These are phyloP conservation scores for Jimgerdemannia flammicorona DNA, from an alignment of 192 early-diverging fungal genomes.

Conservation along the genomic window DNA sequence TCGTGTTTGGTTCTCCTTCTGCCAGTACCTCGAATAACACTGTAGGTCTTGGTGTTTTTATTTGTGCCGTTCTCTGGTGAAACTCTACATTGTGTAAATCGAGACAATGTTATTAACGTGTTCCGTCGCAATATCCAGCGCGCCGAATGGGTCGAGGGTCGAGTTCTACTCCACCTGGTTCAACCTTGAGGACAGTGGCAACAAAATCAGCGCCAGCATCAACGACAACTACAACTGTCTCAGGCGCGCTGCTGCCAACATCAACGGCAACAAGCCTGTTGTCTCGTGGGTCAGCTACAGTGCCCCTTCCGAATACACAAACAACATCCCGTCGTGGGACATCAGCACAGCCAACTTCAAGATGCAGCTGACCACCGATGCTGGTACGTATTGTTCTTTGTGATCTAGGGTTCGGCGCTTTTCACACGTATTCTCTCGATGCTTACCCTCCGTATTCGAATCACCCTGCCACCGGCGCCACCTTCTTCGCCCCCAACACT, in stretches of 20 bases:
- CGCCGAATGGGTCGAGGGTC: constrained; percentile 55
- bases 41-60: constrained; percentile 22
- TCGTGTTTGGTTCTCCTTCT: constrained; percentile 36
- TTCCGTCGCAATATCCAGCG: constrained; percentile 26
- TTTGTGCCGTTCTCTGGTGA: not conserved
- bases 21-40: constrained; percentile 38
- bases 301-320: constrained; percentile 57
- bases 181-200: constrained; percentile 54
- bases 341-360: constrained; percentile 58
- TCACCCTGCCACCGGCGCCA: constrained; percentile 2
- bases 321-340: constrained; percentile 64
- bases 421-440: no score
- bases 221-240: constrained; percentile 57
- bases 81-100: not conserved
- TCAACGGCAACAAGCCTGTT: constrained; percentile 30
- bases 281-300: constrained; percentile 63
- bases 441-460: no score
- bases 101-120: not conserved
- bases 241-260: constrained; percentile 26
- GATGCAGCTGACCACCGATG: constrained; percentile 54
- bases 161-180: constrained; percentile 61
- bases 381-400: constrained; percentile 36
- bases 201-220: constrained; percentile 38
- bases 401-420: no score
- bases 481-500: constrained; percentile 42